These are phyloP conservation scores for Saccharomycopsis sp. DNA, from an alignment of 805 yeast species.

Conservation along the genomic window DNA sequence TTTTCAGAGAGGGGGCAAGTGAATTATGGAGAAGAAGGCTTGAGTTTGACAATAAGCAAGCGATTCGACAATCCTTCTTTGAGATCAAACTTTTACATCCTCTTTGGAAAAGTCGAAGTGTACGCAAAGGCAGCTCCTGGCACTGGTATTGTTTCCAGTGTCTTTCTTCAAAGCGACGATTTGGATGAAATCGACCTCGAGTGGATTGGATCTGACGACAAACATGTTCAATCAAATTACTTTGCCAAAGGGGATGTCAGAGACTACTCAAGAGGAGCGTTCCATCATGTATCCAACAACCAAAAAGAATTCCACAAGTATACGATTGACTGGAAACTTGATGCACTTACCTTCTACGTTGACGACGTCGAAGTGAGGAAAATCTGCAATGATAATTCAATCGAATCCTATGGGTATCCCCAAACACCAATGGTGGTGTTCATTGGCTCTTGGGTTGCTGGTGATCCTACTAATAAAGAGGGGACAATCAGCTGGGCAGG, in stretches of 20 bases:
- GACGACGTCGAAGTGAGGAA: slow-evolving; percentile 53
- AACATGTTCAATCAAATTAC: slow-evolving; percentile 40
- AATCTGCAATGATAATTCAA: slow-evolving; percentile 33
- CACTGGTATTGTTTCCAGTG: slow-evolving; percentile 53
- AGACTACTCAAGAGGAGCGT: slow-evolving; percentile 56
- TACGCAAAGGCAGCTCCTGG: slow-evolving; percentile 52
- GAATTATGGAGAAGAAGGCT: slow-evolving; percentile 38
- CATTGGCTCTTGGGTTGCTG: slow-evolving; percentile 44
- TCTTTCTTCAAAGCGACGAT: slow-evolving; percentile 56
- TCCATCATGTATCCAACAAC: slow-evolving; percentile 33
- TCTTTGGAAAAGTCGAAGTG: slow-evolving; percentile 65
- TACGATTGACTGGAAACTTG: slow-evolving; percentile 57
- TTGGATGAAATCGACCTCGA: slow-evolving; percentile 68
- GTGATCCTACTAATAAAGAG: slow-evolving; percentile 36
- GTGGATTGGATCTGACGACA: slow-evolving; percentile 58
- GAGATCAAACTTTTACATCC: slow-evolving; percentile 53
- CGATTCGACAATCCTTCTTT: slow-evolving; percentile 55
- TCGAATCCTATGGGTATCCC: slow-evolving; percentile 42
- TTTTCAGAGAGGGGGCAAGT: slow-evolving; percentile 21
- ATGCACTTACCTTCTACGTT: slow-evolving; percentile 43
- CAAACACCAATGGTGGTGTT: slow-evolving; percentile 53
- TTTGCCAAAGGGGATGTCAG: slow-evolving; percentile 57
- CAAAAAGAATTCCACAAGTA: slow-evolving; percentile 41
- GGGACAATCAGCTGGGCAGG: slow-evolving; percentile 76
- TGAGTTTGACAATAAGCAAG: slow-evolving; percentile 38